Evolutionary conservation across 768 basidiomycete species (phyloP).

Genomic region (Collybia mongolica): DNA sequence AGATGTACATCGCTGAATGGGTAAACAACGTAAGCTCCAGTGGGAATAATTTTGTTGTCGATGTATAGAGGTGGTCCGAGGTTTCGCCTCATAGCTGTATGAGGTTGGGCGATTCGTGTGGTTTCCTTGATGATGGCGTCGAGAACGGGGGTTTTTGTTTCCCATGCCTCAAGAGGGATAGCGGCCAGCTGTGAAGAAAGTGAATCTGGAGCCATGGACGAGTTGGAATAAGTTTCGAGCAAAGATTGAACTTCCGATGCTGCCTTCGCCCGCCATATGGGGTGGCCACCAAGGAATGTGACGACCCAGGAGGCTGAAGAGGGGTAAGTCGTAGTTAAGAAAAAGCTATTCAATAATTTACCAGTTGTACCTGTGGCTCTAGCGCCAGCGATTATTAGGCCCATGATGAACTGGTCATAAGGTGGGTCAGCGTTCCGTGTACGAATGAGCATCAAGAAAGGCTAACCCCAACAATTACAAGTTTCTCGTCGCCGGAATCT

Average conservation of each 20-base stretch:
- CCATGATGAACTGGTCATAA: conserved; percentile 70
- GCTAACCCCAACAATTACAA: conserved; percentile 69
- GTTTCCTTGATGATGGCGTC: conserved; percentile 78
- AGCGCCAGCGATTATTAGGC: conserved; percentile 76
- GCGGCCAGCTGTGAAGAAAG: conserved; percentile 49
- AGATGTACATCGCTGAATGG: conserved; percentile 82
- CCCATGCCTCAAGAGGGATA: conserved; percentile 71
- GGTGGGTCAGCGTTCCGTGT: neutral
- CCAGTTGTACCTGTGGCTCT: conserved; percentile 77
- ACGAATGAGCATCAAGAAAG: conserved; percentile 4
- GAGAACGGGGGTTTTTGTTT: conserved; percentile 63
- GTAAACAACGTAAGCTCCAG: conserved; percentile 75
- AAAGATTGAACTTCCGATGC: conserved; percentile 57
- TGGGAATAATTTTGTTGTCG: conserved; percentile 66
- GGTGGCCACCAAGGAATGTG: conserved; percentile 67
- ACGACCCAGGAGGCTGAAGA: conserved; percentile 67
- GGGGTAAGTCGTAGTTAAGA: neutral
- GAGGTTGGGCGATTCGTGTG: conserved; percentile 75
- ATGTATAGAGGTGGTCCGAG: conserved; percentile 71
- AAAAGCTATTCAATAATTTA: conserved; percentile 15
- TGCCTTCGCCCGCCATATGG: conserved; percentile 65
- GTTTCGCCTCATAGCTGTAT: conserved; percentile 79
- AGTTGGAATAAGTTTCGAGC: conserved; percentile 38
- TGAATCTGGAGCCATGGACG: conserved; percentile 22
- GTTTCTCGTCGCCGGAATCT: conserved; percentile 65